These are phyloP conservation scores for Acrocalymma vagum DNA, from an alignment of 2,329 filamentous ascomycete species.

Conservation along the genomic window DNA sequence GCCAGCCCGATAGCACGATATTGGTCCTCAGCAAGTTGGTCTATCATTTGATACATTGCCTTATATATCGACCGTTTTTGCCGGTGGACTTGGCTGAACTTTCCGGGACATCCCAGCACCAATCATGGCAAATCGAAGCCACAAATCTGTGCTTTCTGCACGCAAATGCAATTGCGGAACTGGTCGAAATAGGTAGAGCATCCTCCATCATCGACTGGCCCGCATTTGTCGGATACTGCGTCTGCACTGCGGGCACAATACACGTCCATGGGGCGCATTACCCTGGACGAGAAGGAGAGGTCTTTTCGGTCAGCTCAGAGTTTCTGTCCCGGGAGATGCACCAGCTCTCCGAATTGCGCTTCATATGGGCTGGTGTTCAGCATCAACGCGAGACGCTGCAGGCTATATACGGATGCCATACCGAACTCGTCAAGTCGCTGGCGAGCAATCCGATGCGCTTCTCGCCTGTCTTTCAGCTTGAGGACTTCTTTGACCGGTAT, in stretches of 20 bases:
- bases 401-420: conserved; percentile 79
- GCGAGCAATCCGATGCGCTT: conserved; percentile 75
- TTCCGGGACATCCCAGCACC: conserved; percentile 80
- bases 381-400: conserved; percentile 83
- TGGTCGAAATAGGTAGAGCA: conserved; percentile 80
- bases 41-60: conserved; percentile 85
- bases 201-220: conserved; percentile 83
- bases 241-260: conserved; percentile 86
- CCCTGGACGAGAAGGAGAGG: conserved; percentile 67
- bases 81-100: conserved; percentile 85
- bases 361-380: conserved; percentile 79
- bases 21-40: conserved; percentile 85
- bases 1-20: conserved; percentile 79
- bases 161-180: conserved; percentile 84
- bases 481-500: conserved; percentile 89
- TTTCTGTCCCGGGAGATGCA: conserved; percentile 82
- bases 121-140: conserved; percentile 92
- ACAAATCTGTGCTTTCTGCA: conserved; percentile 88
- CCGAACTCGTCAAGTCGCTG: conserved; percentile 78
- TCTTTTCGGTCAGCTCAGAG: conserved; percentile 71
- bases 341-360: conserved; percentile 77
- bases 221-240: conserved; percentile 84
- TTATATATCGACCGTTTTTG: conserved; percentile 87
- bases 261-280: conserved; percentile 89
- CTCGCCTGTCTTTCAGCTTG: conserved; percentile 81